Conservation (phyloP, 495 filamentous ascomycete species). For the Penicillium subrubescens region DNA sequence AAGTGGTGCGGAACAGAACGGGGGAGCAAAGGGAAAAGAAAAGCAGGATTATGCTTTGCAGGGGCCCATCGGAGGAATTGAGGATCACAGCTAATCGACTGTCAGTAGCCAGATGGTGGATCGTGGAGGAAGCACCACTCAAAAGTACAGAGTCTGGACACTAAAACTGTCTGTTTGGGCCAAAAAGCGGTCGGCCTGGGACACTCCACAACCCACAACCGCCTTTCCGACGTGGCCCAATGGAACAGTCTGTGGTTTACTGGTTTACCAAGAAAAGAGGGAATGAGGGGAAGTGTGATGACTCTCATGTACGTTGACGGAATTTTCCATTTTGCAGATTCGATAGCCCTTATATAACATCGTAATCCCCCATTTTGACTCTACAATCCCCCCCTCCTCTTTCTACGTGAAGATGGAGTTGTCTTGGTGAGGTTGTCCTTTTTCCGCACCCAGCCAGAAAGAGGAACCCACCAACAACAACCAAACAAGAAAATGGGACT, state of each 20-base stretch:
- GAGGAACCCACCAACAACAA: not conserved
- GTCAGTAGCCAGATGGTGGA: not conserved
- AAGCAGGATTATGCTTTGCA: not conserved
- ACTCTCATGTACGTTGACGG: constrained; percentile 2
- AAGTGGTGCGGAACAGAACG: constrained; percentile 8
- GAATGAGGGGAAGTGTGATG: constrained; percentile 13
- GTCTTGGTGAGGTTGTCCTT: constrained; percentile 7
- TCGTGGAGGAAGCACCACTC: constrained; percentile 9
- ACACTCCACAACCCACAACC: constrained; percentile 6
- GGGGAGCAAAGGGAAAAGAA: not conserved
- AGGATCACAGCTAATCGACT: not conserved
- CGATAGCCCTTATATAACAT: not conserved
- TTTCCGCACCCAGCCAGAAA: constrained; percentile 11
- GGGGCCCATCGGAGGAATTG: not conserved
- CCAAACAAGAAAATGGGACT: constrained; percentile 3
- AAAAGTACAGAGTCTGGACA: not conserved
- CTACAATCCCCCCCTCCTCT: not conserved
- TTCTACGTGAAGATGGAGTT: not conserved
- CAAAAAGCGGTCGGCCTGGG: constrained; percentile 20
- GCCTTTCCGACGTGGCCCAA: constrained; percentile 29
- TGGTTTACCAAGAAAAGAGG: not conserved
- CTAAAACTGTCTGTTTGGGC: not conserved
- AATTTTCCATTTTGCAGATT: not conserved
- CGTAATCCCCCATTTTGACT: not conserved
- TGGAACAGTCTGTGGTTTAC: not conserved